Conservation (phyloP, 139 green algal genomes). For the Asterochloris sp. region DNA sequence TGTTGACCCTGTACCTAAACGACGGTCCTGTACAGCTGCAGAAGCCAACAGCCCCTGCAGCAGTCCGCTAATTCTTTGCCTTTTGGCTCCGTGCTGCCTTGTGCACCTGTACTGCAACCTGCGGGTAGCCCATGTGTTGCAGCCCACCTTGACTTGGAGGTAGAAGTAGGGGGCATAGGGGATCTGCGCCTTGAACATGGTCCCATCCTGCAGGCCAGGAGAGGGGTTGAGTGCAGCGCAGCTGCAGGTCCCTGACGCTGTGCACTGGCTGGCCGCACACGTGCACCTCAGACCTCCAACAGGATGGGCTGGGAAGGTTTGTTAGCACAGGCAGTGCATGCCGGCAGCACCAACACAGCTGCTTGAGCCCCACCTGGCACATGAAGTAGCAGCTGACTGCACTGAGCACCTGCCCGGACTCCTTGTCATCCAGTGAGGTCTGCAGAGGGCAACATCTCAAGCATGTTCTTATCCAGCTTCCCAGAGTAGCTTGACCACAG, state of each 20-base stretch:
- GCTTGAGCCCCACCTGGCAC: slow-evolving; percentile 64
- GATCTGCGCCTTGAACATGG: slow-evolving; percentile 90
- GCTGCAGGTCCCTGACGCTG: not conserved
- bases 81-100: too few relatives aligned
- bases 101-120: not conserved
- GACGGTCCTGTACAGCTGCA: too few relatives aligned
- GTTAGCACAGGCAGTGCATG: too few relatives aligned
- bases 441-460: slow-evolving; percentile 27
- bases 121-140: not conserved
- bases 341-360: too few relatives aligned
- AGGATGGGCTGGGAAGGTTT: too few relatives aligned
- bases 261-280: not conserved
- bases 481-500: not conserved
- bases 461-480: not conserved
- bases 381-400: slow-evolving; percentile 94
- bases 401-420: slow-evolving; percentile 62
- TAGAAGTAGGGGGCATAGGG: slow-evolving; percentile 92
- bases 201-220: slow-evolving; percentile 66
- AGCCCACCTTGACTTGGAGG: slow-evolving; percentile 62
- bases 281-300: too few relatives aligned
- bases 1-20: too few relatives aligned
- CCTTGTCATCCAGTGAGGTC: slow-evolving; percentile 78
- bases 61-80: too few relatives aligned
- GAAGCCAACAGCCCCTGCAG: too few relatives aligned
- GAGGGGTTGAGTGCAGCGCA: not conserved